Evolutionary conservation across 1,284 basidiomycete genomes (phyloP).

Genomic region (Mycena citricolor): DNA sequence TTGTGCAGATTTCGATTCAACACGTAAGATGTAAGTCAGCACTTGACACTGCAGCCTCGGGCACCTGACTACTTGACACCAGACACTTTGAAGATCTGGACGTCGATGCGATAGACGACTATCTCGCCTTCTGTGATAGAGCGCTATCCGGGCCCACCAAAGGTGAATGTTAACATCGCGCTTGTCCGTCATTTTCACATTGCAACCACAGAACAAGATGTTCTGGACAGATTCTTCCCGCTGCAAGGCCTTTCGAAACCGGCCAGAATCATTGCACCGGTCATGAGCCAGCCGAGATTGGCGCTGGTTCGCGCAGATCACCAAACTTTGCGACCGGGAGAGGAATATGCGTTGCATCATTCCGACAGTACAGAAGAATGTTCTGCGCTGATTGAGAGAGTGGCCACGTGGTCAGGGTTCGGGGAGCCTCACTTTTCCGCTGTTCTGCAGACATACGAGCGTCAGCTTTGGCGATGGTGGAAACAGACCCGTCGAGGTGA

Average conservation of each 20-base stretch:
- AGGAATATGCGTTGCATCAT: constrained; percentile 59
- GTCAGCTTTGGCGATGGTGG: constrained; percentile 54
- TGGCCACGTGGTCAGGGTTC: constrained; percentile 53
- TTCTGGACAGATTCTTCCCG: constrained; percentile 46
- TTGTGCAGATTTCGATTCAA: constrained; percentile 35
- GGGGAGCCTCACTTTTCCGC: constrained; percentile 45
- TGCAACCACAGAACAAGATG: constrained; percentile 28
- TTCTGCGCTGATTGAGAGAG: constrained; percentile 46
- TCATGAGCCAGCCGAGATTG: no score
- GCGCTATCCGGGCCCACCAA: constrained; percentile 45
- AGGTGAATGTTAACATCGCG: constrained; percentile 34
- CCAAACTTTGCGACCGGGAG: constrained; percentile 50
- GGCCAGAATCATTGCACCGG: no score
- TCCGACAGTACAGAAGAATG: constrained; percentile 49
- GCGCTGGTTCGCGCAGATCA: no score
- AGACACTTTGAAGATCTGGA: constrained; percentile 60
- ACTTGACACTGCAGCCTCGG: constrained; percentile 12
- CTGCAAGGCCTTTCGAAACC: constrained; percentile 24
- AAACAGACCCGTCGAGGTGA: constrained; percentile 10
- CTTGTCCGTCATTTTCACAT: constrained; percentile 41
- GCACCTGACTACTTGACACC: no score
- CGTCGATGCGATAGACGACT: constrained; percentile 59
- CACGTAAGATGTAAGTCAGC: constrained; percentile 34
- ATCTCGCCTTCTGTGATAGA: constrained; percentile 64
- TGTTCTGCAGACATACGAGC: constrained; percentile 61